Percentiles rank a stretch among this genome's conserved stretches.
These are phyloP conservation scores for Wallacemonas sp. DNA, from an alignment of 208 protist species.

Conservation along the genomic window DNA sequence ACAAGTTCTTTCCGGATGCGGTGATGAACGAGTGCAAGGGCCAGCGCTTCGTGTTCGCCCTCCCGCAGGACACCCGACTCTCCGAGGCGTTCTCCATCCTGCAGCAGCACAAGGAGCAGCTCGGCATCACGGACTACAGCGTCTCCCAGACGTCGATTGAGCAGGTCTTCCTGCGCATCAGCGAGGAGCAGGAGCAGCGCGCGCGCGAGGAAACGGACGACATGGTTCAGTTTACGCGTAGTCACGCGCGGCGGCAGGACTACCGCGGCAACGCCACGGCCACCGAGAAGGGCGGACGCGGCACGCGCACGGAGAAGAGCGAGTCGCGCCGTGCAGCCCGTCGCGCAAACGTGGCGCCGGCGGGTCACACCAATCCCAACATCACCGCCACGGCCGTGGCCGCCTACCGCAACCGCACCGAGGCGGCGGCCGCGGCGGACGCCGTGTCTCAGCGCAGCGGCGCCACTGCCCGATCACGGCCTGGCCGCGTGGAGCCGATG, in stretches of 20 bases:
- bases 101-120: conserved; percentile 26
- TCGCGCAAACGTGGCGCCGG: too few species aligned
- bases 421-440: background rate
- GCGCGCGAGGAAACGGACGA: background rate
- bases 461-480: too few species aligned
- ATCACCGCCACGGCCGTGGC: conserved; percentile 22
- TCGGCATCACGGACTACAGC: conserved; percentile 54
- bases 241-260: conserved; percentile 30
- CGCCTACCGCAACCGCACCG: conserved; percentile 25
- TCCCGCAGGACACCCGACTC: conserved; percentile 29
- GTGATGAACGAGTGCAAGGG: conserved; percentile 35
- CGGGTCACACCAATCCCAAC: conserved; percentile 5
- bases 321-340: background rate
- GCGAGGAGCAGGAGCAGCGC: conserved; percentile 34
- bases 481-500: background rate
- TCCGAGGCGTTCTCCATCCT: conserved; percentile 38
- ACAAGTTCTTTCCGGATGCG: conserved; percentile 23
- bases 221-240: conserved; percentile 21
- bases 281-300: conserved; percentile 15
- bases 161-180: conserved; percentile 53
- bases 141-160: conserved; percentile 55
- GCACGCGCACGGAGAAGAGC: background rate
- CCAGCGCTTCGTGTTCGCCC: conserved; percentile 35
- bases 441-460: conserved; percentile 5
- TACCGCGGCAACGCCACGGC: conserved; percentile 27